Evolutionary conservation across 345 rosid genomes (phyloP).

Genomic region (Arabidopsis arenosa): DNA sequence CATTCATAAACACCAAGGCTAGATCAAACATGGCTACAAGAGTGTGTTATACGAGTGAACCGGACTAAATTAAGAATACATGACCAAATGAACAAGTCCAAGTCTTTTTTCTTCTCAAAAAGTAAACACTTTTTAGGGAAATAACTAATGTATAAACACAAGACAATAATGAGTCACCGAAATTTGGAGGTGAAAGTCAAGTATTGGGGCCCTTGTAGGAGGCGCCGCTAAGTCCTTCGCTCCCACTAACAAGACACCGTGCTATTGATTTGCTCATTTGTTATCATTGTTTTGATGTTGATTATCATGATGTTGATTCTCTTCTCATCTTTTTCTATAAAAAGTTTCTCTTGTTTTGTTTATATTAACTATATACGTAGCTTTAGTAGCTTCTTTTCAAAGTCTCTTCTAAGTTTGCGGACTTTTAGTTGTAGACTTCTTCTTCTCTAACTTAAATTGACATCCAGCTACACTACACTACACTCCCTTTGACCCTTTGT

Average conservation of each 20-base stretch:
- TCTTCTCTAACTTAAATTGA: conserved; percentile 3
- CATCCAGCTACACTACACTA: conserved; percentile 13
- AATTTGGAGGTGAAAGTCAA: conserved; percentile 35
- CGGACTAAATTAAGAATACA: not conserved
- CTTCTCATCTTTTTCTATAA: conserved; percentile 30
- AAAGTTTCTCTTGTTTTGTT: conserved; percentile 36
- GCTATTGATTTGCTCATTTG: conserved; percentile 42
- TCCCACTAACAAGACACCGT: conserved; percentile 43
- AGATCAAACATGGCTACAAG: not conserved
- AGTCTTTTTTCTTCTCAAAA: not conserved
- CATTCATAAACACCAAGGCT: not conserved
- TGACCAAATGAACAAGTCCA: not conserved
- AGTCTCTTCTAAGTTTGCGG: conserved; percentile 20
- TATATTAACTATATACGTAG: conserved; percentile 5
- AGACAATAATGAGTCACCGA: conserved; percentile 35
- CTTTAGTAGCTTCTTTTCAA: conserved; percentile 30
- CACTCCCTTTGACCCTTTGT: conserved; percentile 28
- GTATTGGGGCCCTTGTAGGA: conserved; percentile 36
- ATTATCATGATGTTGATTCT: conserved; percentile 34
- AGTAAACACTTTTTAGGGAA: not conserved
- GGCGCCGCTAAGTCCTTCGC: conserved; percentile 41
- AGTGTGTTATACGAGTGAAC: not conserved
- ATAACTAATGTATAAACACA: conserved; percentile 14
- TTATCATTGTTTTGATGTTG: conserved; percentile 39
- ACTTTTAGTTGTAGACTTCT: conserved; percentile 6